Evolutionary conservation across 164 flowering plant species (phyloP).

Genomic region (Piper betle): DNA sequence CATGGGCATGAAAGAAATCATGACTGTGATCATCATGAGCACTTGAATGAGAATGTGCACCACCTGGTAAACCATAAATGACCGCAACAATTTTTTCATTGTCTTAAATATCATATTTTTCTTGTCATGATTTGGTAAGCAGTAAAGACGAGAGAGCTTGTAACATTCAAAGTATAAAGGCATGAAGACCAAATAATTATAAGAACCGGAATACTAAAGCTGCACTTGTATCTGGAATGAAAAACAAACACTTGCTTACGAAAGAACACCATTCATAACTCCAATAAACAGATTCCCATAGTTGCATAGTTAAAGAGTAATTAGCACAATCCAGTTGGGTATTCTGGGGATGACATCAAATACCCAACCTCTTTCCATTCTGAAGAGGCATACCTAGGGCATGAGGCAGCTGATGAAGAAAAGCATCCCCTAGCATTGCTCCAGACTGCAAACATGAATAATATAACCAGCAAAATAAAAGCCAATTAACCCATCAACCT

Average conservation of each 20-base stretch:
- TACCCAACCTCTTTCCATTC: too few species aligned
- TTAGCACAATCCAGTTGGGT: too few species aligned
- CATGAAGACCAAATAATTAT: too few species aligned
- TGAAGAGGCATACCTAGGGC: slow-evolving; percentile 62
- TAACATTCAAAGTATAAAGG: too few species aligned
- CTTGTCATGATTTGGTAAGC: not conserved
- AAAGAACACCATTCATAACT: too few species aligned
- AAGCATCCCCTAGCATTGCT: slow-evolving; percentile 98
- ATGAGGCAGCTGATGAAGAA: slow-evolving; percentile 98
- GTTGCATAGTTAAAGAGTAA: not conserved
- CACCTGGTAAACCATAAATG: slow-evolving; percentile 38
- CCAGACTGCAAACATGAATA: slow-evolving; percentile 64
- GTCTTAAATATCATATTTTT: not conserved
- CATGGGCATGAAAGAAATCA: slow-evolving; percentile 26
- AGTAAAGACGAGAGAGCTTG: too few species aligned
- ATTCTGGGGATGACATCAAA: too few species aligned
- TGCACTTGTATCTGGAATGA: too few species aligned
- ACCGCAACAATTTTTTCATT: not conserved
- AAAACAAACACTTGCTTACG: too few species aligned
- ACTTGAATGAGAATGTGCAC: slow-evolving; percentile 59
- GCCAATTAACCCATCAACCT: not conserved
- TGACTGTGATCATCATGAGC: slow-evolving; percentile 35
- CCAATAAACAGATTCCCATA: too few species aligned
- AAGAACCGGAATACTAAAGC: too few species aligned
- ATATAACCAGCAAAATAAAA: not conserved